Percentiles rank a stretch among this genome's conserved stretches.
These are phyloP conservation scores for Diplodia sapinea DNA, from an alignment of 2,329 filamentous ascomycete genomes.

Conservation along the genomic window DNA sequence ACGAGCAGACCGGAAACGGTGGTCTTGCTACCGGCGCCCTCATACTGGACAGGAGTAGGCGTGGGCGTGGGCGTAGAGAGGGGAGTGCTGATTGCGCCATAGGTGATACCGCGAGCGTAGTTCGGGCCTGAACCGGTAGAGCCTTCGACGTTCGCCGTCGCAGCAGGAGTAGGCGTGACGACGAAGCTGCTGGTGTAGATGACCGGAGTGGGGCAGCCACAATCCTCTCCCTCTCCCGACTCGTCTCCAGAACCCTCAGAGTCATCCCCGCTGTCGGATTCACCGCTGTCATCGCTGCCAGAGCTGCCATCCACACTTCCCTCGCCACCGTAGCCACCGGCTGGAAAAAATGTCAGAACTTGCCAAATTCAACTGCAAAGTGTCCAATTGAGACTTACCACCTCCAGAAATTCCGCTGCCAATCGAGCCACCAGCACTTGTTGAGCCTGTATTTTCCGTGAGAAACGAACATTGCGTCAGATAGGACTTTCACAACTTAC, in stretches of 20 bases:
- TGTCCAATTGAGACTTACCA: neutral
- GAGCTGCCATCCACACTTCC: neutral
- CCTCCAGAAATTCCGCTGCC: neutral
- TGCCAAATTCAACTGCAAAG: neutral
- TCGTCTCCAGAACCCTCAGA: neutral
- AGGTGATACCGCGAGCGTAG: slow-evolving; percentile 2
- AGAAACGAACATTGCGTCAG: neutral
- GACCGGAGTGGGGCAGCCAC: neutral
- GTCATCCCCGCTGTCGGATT: neutral
- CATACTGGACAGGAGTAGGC: neutral
- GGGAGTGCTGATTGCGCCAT: neutral
- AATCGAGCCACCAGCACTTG: neutral
- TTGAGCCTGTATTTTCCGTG: neutral
- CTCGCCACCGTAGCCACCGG: neutral
- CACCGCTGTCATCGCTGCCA: neutral
- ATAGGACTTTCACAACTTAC: neutral
- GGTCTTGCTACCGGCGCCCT: neutral
- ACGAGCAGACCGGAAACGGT: neutral
- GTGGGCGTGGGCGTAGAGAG: neutral
- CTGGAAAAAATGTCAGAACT: neutral
- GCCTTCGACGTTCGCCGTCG: neutral
- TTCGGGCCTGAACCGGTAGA: neutral
- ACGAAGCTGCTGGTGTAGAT: neutral
- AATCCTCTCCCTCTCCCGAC: neutral
- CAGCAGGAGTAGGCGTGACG: neutral